Evolutionary conservation across 2,329 filamentous ascomycete species (phyloP), one percentile per base, ranked within the genome.

Genomic region (Fusarium ambrosium): DNA sequence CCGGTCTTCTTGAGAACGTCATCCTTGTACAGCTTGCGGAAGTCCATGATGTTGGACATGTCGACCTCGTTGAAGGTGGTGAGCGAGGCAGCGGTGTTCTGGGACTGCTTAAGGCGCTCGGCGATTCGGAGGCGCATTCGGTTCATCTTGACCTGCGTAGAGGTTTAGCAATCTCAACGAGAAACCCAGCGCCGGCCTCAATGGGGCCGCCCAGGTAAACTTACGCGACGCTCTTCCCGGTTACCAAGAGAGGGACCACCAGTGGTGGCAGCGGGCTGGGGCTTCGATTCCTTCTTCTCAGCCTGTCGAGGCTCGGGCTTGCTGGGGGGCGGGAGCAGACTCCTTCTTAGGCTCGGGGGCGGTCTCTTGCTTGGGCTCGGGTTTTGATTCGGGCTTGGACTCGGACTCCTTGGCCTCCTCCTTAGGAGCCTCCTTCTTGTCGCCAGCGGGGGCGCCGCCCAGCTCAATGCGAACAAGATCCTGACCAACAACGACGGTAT

Each of bases 51-150:
- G 24, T 93, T 94, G 36, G 96, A 97, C 97, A 99, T 99, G 84
- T 99, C 97, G 71, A 99, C 97, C 85, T 98, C 96, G 85, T 99
- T 98, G 90, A 99, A 99, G 29, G 97, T 99, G 58, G 97, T 98
- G 63, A 99, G 89, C 5, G 97, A 98, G 53, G 97, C 97, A 61
- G 97, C 96, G 2, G 97, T 98, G 87, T 99, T 99, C 84, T 99
- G 97, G 22, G 97, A 98, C 84, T 99, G 97, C 91, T 99, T 99
- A 76, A 99, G 90, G 78, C 97, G 95, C 88, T 99, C 97, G 61
- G 97, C 95, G 78, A 98, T 99, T 72, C 97, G 93, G 71, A 98
- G 91, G 76, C 97, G 95, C 97, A 99, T 99, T 76, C 97, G 95
- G 89, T 98, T 98, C 97, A 99, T 99, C 90, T 99, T 99, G 80